Conservation (phyloP, 83 land plant species). For the Diphasiastrum complanatum region DNA sequence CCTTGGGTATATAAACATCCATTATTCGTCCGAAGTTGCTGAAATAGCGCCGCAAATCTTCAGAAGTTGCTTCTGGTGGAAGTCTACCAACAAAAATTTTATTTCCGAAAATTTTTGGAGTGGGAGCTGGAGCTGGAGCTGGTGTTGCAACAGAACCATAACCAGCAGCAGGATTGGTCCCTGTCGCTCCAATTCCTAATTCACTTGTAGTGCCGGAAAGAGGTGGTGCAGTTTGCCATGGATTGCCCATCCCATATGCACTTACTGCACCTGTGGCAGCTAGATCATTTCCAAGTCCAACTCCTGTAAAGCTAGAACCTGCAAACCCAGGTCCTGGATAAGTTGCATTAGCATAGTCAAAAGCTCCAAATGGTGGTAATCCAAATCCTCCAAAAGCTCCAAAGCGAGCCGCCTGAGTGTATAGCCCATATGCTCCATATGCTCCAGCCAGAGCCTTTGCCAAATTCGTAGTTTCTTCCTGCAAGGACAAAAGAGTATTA, state of each 20-base stretch:
- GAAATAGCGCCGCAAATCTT: conserved; percentile 39
- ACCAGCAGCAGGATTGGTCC: conserved; percentile 18
- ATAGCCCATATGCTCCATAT: conserved; percentile 87
- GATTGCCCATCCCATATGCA: conserved; percentile 8
- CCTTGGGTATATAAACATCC: conserved; percentile 45
- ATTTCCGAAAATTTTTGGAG: conserved; percentile 23
- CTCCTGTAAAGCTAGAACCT: conserved; percentile 44
- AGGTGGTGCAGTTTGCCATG: background rate
- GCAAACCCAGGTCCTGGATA: conserved; percentile 21
- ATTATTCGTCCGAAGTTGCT: conserved; percentile 35
- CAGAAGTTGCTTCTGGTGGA: conserved; percentile 34
- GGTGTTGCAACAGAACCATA: conserved; percentile 19
- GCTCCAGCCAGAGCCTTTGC: conserved; percentile 45
- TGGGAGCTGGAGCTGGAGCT: conserved; percentile 4
- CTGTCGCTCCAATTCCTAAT: conserved; percentile 8
- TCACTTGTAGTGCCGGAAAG: background rate
- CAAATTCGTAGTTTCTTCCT: conserved; percentile 34
- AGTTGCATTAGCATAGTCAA: conserved; percentile 19
- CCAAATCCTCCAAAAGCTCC: conserved; percentile 48
- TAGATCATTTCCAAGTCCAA: conserved; percentile 2
- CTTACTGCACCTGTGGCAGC: background rate
- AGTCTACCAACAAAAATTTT: conserved; percentile 40
- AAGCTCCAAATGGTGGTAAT: conserved; percentile 9
- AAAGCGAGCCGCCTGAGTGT: conserved; percentile 76
- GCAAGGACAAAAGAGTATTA: conserved; percentile 2